Evolutionary conservation across 805 yeast genomes (phyloP).

Genomic region (Huiozyma naganishii): DNA sequence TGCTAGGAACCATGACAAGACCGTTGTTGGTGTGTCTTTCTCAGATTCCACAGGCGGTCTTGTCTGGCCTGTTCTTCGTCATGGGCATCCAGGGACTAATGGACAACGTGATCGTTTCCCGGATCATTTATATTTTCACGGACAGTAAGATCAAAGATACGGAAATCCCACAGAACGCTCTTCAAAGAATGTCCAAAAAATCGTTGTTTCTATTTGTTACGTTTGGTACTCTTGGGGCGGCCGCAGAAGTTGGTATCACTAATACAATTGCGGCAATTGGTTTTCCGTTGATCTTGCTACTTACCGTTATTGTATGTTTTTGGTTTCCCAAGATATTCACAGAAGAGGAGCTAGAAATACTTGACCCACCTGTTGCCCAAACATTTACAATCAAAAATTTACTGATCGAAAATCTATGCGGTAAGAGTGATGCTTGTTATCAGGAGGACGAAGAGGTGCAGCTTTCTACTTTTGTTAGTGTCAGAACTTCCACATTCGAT

Average conservation of each 20-base stretch:
- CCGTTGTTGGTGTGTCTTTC: slow-evolving; percentile 78
- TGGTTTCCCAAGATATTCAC: slow-evolving; percentile 57
- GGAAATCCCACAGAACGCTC: slow-evolving; percentile 26
- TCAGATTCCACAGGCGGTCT: slow-evolving; percentile 81
- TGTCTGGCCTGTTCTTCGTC: slow-evolving; percentile 84
- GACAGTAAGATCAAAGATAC: slow-evolving; percentile 29
- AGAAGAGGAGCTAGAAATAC: slow-evolving; percentile 41
- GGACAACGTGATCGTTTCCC: slow-evolving; percentile 51
- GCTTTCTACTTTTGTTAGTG: too few species aligned
- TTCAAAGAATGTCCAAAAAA: slow-evolving; percentile 22
- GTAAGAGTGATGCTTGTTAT: not conserved
- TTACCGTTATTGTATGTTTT: slow-evolving; percentile 52
- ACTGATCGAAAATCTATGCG: slow-evolving; percentile 14
- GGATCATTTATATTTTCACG: slow-evolving; percentile 51
- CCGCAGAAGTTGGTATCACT: slow-evolving; percentile 75
- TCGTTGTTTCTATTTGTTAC: slow-evolving; percentile 42
- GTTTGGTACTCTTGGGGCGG: slow-evolving; percentile 57
- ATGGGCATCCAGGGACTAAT: slow-evolving; percentile 82
- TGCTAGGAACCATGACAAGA: slow-evolving; percentile 78
- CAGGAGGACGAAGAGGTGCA: not conserved
- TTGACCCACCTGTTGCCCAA: slow-evolving; percentile 61
- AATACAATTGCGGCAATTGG: slow-evolving; percentile 88
- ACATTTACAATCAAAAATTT: slow-evolving; percentile 42
- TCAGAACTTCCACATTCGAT: not conserved
- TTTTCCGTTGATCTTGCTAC: slow-evolving; percentile 73